Base-by-base conservation (phyloP, 2,329 filamentous ascomycete species). In the Gnomoniopsis smithogilvyi region DNA sequence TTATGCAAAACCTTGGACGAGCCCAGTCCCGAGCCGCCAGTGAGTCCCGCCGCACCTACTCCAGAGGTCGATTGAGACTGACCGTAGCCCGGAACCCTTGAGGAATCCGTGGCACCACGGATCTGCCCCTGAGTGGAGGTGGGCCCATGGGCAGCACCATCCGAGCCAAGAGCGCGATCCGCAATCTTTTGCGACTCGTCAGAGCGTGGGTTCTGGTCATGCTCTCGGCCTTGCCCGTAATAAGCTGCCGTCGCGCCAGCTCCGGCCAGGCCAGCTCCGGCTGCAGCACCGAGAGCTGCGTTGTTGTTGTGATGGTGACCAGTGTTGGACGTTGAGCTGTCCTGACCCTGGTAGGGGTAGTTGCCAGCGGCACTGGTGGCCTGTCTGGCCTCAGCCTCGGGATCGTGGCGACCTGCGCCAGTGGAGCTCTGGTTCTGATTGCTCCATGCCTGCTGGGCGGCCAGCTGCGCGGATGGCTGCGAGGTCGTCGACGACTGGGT, bases 1-100 rank as follows among this genome's bases (percentile, higher is more conserved):
- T 51, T 55, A 55, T 67, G 64, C 24, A 64, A 17, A 6, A 67
- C 58, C 38, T 62, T 65, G 3, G 64, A 56, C 14, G 54, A 53
- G 10, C 30, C 21, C 26, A 60, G 57, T 0, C 50, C 58, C 14
- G 64, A 59, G 2, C 61, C 62, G 2, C 60, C 60, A 51, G 48
- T 60, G 33, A 62, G 60, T 22, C 51, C 34, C 11, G 47, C 33
- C 6, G 24, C 21, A 12, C 50, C 56, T 41, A n/a, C 6, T 3
- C 11, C 36, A 3, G 45, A 33, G 17, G n/a, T n/a, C n/a, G 54
- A 50, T 12, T n/a, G n/a, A n/a, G 46, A 12, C 47, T 30, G 6
- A 10, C 34, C 54, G 15, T 47, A 19, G 14, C 43, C 43, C 6
- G 6, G 2, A 21, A 6, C 3, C 15, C 19, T 46, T 26, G 36